Percentiles rank a stretch among this genome's conserved stretches.
Evolutionary conservation across 2,329 filamentous ascomycete species (phyloP).

Genomic region (Colletotrichum horii): DNA sequence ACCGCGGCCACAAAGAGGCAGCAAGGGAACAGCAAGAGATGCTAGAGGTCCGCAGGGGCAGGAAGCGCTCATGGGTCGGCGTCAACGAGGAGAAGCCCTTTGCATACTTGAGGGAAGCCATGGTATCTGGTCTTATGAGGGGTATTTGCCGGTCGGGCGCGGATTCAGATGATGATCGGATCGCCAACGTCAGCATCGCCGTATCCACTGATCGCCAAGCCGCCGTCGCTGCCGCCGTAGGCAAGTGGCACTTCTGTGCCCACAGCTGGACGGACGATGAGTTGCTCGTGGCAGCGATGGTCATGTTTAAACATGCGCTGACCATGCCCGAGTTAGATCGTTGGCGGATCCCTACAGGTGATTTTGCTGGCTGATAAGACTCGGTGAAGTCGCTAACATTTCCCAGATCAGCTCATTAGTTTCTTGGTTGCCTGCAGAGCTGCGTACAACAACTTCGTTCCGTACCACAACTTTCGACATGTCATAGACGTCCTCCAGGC

Average conservation of each 20-base stretch:
- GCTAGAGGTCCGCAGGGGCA: constrained; percentile 72
- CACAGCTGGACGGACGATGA: constrained; percentile 92
- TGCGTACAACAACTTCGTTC: constrained; percentile 95
- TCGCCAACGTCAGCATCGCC: constrained; percentile 69
- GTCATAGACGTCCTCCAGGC: constrained; percentile 96
- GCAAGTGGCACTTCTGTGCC: constrained; percentile 86
- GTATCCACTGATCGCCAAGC: constrained; percentile 70
- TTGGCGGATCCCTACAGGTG: constrained; percentile 81
- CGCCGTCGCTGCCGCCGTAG: constrained; percentile 72
- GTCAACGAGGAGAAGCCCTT: constrained; percentile 85
- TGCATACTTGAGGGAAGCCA: constrained; percentile 87
- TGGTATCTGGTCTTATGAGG: constrained; percentile 91
- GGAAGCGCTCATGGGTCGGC: constrained; percentile 92
- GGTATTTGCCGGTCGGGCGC: constrained; percentile 77
- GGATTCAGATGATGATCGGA: constrained; percentile 65
- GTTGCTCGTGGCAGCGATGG: constrained; percentile 80
- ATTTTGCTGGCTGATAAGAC: constrained; percentile 33
- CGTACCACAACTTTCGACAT: constrained; percentile 98
- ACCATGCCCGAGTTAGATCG: constrained; percentile 79
- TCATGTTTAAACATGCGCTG: constrained; percentile 91
- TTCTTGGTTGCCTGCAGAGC: constrained; percentile 89
- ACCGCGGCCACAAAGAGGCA: constrained; percentile 80
- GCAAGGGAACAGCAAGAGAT: constrained; percentile 75
- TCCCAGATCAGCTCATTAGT: constrained; percentile 75
- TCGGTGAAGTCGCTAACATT: constrained; percentile 41